These are phyloP conservation scores for Microthlaspi erraticum DNA, from an alignment of 345 rosid species.

Conservation along the genomic window DNA sequence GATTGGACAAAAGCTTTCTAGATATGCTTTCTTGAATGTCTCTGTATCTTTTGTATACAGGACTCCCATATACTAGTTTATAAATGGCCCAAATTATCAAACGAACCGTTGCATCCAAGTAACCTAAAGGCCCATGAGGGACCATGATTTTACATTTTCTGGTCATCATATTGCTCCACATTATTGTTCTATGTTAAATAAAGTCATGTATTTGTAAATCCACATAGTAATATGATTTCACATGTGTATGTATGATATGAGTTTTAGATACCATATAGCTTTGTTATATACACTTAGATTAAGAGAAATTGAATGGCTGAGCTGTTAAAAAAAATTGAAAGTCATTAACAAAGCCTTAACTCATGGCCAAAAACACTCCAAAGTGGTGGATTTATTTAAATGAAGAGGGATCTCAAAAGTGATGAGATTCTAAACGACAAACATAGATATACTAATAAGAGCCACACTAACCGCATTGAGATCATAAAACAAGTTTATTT, in stretches of 20 bases:
- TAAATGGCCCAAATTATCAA: slow-evolving; percentile 7
- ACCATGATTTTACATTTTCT: slow-evolving; percentile 10
- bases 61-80: too few species aligned
- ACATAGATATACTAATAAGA: slow-evolving; percentile 9
- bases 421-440: slow-evolving; percentile 17
- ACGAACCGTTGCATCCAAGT: neutral
- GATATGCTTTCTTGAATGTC: too few species aligned
- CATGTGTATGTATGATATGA: neutral
- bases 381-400: slow-evolving; percentile 7
- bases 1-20: too few species aligned
- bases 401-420: slow-evolving; percentile 5
- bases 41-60: too few species aligned
- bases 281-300: neutral
- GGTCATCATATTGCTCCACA: too few species aligned
- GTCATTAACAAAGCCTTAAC: neutral
- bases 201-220: too few species aligned
- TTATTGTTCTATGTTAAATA: too few species aligned
- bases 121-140: slow-evolving; percentile 25
- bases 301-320: neutral
- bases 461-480: slow-evolving; percentile 35
- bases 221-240: slow-evolving; percentile 9
- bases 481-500: slow-evolving; percentile 30
- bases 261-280: slow-evolving; percentile 3
- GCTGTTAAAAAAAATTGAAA: slow-evolving; percentile 21
- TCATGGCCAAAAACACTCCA: neutral